A percentile compares a stretch with the other conserved stretches of the same genome.
These are phyloP conservation scores for Diaporthe citriasiana DNA, from an alignment of 2,329 filamentous ascomycete species.

Conservation along the genomic window DNA sequence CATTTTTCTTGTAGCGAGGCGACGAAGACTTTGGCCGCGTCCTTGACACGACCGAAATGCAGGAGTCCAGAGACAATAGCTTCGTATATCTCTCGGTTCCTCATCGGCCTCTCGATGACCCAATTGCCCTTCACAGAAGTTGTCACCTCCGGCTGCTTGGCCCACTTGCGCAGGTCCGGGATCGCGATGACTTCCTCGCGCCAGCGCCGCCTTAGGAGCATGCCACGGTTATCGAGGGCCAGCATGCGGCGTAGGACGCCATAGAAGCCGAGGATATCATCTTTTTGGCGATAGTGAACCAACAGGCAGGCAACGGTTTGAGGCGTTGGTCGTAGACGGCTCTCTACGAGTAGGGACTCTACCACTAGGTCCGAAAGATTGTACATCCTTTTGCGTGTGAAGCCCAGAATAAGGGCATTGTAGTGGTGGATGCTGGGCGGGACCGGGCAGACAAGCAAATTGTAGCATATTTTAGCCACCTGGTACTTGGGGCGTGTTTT, in stretches of 20 bases:
- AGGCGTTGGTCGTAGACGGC: conserved; percentile 61
- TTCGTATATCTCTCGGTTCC: conserved; percentile 59
- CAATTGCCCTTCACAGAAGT: conserved; percentile 49
- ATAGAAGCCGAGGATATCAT: conserved; percentile 59
- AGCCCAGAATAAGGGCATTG: conserved; percentile 78
- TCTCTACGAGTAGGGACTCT: conserved; percentile 62
- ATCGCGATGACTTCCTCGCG: conserved; percentile 50
- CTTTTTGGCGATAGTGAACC: conserved; percentile 62
- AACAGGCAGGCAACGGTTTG: conserved; percentile 65
- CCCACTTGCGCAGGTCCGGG: conserved; percentile 50
- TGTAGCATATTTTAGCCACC: conserved; percentile 71
- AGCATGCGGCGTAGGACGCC: conserved; percentile 61
- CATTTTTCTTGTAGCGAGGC: conserved; percentile 55
- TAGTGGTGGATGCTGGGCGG: conserved; percentile 78
- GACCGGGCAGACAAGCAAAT: conserved; percentile 72
- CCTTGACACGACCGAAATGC: conserved; percentile 59
- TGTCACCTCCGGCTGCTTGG: conserved; percentile 46
- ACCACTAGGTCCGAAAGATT: conserved; percentile 67
- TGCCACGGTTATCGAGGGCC: conserved; percentile 58
- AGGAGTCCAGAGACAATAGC: conserved; percentile 64
- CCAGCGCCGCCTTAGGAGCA: conserved; percentile 55
- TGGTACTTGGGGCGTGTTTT: conserved; percentile 45
- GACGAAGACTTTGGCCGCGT: conserved; percentile 60
- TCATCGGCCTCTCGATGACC: conserved; percentile 56
- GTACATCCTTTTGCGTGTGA: conserved; percentile 66